Conservation (phyloP, 495 filamentous ascomycete species). For the Neurospora sp. region DNA sequence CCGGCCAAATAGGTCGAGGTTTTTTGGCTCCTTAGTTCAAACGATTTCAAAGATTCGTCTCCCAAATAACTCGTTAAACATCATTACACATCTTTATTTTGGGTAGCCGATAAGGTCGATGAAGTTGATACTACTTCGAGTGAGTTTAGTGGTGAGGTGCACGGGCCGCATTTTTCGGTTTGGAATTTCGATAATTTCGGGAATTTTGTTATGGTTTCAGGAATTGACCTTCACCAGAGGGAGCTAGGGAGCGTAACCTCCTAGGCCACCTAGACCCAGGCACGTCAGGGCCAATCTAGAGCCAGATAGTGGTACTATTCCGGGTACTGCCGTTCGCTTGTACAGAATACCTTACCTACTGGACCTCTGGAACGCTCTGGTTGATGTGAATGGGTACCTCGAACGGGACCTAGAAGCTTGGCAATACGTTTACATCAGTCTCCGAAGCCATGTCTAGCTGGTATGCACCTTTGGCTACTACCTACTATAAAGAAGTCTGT, state of each 20-base stretch:
- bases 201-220: background rate
- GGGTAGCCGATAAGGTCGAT: too few relatives aligned
- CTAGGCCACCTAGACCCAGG: background rate
- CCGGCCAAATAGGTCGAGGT: background rate
- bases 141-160: background rate
- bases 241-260: background rate
- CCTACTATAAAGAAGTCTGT: background rate
- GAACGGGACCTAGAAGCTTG: background rate
- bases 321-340: background rate
- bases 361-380: background rate
- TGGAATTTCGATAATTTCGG: background rate
- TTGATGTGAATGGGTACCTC: background rate
- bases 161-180: background rate
- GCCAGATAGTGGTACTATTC: background rate
- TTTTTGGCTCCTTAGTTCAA: background rate
- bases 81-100: too few relatives aligned
- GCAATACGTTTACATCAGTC: background rate
- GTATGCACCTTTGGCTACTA: background rate
- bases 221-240: background rate
- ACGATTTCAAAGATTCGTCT: too few relatives aligned
- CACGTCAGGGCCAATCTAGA: background rate
- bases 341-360: background rate
- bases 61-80: too few relatives aligned
- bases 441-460: background rate
- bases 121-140: too few relatives aligned